phyloP scores from a whole-genome alignment of 2,329 filamentous ascomycete genomes.

The Onygena corvina region DNA sequence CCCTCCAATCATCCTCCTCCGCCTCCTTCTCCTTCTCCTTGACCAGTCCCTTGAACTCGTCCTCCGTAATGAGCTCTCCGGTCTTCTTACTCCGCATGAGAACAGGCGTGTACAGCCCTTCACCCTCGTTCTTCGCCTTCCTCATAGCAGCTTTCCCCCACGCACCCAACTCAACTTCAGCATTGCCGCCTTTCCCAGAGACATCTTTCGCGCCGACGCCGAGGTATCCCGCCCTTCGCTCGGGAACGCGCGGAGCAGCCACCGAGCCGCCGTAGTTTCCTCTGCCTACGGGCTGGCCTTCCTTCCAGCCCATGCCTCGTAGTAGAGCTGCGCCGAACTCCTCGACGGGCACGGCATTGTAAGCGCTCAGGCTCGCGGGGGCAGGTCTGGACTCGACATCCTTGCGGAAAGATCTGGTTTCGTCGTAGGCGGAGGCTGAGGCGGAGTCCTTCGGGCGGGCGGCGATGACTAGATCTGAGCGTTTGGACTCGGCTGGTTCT shows the following conservation, averaged over 20 bases:
- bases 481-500: conserved; percentile 22
- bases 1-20: conserved; percentile 34
- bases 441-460: conserved; percentile 23
- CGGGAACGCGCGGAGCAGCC: conserved; percentile 52
- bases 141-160: conserved; percentile 58
- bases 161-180: conserved; percentile 60
- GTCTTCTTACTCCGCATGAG: conserved; percentile 50
- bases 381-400: conserved; percentile 64
- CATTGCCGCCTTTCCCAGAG: conserved; percentile 31
- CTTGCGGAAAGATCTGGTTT: conserved; percentile 51
- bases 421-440: conserved; percentile 23
- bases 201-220: conserved; percentile 82
- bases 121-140: conserved; percentile 37
- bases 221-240: conserved; percentile 64
- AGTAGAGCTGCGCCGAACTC: conserved; percentile 87
- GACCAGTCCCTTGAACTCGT: conserved; percentile 44
- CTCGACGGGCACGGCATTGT: conserved; percentile 79
- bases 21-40: conserved; percentile 39
- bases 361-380: conserved; percentile 65
- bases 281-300: conserved; percentile 46
- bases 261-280: conserved; percentile 39
- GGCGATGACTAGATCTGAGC: conserved; percentile 44
- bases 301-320: conserved; percentile 91
- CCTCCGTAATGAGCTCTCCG: conserved; percentile 50
- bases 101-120: conserved; percentile 49